Evolutionary conservation across 2,329 filamentous ascomycete species (phyloP), one percentile per base, ranked within the genome.

Genomic region (Aurifilum marmelostoma): DNA sequence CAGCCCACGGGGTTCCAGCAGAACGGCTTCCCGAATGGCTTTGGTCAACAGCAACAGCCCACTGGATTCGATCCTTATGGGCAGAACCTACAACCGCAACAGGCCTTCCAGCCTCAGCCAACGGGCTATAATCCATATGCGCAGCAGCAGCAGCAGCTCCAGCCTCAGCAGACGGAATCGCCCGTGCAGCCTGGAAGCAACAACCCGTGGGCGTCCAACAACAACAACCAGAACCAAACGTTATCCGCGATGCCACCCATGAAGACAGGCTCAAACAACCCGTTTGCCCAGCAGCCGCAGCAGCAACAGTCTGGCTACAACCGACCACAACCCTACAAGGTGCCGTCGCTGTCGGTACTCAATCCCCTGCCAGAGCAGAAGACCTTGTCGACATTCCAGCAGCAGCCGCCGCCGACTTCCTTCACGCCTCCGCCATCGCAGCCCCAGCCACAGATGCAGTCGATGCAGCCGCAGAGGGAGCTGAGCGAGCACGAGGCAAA

Each of bases 261-360:
- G 77, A 91, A 92, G 3, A 99, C 96, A 2, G 96, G 96, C 62
- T 98, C 96, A 21, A 99, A 99, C 84, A 99, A 99, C 78, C 96
- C 96, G 2, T 99, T 99, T 77, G 95, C 96, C 2, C 76, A 76
- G 68, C 73, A 75, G 43, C n/a, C n/a, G n/a, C 34, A 34, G 34
- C 72, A 74, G 58, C 69, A 62, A 18, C 72, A 72, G 34, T 85
- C 87, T 16, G 87, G 90, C n/a, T 89, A 91, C 76, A 87, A 73
- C 82, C 90, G 84, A 76, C 88, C 82, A 77, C 89, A 82, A 77
- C 85, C 83, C 72, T 87, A 83, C 71, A 85, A 85, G 59, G 78
- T 83, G 27, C 84, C 85, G 37, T 84, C 87, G 9, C 88, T 92
- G 70, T 90, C 93, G 16, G 89, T 90, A 2, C 86, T 98, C 64